phyloP scores from a whole-genome alignment of 352 stramenopile genomes.

The Pythium chondricola region DNA sequence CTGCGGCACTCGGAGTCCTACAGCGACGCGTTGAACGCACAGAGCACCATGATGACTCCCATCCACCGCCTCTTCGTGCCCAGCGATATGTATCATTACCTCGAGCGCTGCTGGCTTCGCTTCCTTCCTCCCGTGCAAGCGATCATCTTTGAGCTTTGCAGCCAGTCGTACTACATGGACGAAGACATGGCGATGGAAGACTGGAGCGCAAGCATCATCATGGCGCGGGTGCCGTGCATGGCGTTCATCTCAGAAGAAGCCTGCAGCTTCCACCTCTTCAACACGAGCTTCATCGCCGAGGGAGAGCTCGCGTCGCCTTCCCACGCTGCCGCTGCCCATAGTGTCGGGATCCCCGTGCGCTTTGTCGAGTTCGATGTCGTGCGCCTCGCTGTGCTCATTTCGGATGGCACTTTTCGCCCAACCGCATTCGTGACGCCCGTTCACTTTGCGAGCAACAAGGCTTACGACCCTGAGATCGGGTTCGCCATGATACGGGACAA shows the following conservation, averaged over 20 bases:
- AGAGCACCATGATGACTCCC: slow-evolving; percentile 34
- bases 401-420: slow-evolving; percentile 47
- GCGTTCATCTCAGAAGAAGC: slow-evolving; percentile 30
- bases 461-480: slow-evolving; percentile 35
- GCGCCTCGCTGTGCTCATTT: slow-evolving; percentile 33
- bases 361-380: slow-evolving; percentile 62
- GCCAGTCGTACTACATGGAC: slow-evolving; percentile 33
- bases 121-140: slow-evolving; percentile 57
- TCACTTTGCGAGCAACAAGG: slow-evolving; percentile 31
- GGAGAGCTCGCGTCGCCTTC: neutral
- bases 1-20: slow-evolving; percentile 1
- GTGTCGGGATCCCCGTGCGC: slow-evolving; percentile 25
- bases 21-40: slow-evolving; percentile 9
- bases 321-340: neutral
- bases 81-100: slow-evolving; percentile 20
- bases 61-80: slow-evolving; percentile 36
- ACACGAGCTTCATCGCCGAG: slow-evolving; percentile 11
- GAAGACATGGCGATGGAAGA: slow-evolving; percentile 39
- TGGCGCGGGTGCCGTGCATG: slow-evolving; percentile 21
- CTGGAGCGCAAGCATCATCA: slow-evolving; percentile 22
- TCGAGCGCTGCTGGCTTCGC: slow-evolving; percentile 50
- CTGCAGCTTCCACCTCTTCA: slow-evolving; percentile 52
- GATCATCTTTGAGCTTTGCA: slow-evolving; percentile 54
- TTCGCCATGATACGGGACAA: slow-evolving; percentile 51
- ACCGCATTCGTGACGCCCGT: slow-evolving; percentile 34